Base-by-base conservation (phyloP, 2,329 filamentous ascomycete species). In the Clonostachys byssicola region DNA sequence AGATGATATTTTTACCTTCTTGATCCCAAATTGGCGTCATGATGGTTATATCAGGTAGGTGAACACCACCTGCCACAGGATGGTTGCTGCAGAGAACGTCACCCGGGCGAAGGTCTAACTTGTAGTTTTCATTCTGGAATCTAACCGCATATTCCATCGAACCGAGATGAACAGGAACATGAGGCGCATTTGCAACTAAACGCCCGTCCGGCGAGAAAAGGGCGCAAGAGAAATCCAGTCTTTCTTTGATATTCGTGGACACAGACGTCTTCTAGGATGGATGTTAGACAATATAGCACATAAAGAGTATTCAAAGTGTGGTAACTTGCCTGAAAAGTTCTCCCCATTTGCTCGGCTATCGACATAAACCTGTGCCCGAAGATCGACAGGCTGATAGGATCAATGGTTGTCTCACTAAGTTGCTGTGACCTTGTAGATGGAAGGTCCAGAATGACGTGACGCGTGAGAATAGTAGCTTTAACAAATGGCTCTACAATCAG, bases 351-450 rank as follows among this genome's bases (percentile, higher is more conserved):
- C 60, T 91, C 87, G 1, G 87, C 87, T 48, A 91, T 88, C 2
- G 84, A 83, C 87, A 91, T 91, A 66, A 91, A 91, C 2, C 87
- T 77, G 61, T 90, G 86, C 0, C 83, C 85, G 55, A 91, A 90
- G 44, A 91, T 85, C 51, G 80, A 85, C 0, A 91, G 72, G 58
- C 87, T 77, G 46, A 90, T 86, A 0, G 86, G 87, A 57, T 89
- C 84, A 0, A 89, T 81, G 12, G 67, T 56, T 6, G 66, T 64
- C 34, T 34, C 18, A 20, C 13, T 33, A 36, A 44, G 20, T 41
- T 23, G 8, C 14, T 39, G 14, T 14, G 36, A 39, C 17, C 7
- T 23, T 20, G 50, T 42, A 3, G 39, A 47, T 12, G 59, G 51
- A 0, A 56, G 49, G 18, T 68, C 64, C 30, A 71, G 61, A 13